These are phyloP conservation scores for Ruellia speciosa DNA, from an alignment of 305 asterid species.

Conservation along the genomic window DNA sequence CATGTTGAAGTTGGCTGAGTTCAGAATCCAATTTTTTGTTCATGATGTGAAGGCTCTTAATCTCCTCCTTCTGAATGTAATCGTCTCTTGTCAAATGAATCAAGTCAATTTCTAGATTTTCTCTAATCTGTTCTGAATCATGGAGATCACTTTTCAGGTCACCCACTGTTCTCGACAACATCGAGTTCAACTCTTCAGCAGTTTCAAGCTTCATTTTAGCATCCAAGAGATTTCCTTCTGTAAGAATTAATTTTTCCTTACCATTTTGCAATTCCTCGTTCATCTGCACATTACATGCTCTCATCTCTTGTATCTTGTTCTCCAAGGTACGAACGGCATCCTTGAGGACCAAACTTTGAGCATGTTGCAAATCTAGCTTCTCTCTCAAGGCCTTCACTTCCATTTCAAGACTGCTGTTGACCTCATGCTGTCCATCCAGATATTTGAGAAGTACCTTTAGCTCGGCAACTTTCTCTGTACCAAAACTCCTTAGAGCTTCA, in stretches of 20 bases:
- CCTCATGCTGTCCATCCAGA: conserved; percentile 40
- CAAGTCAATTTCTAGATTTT: conserved; percentile 42
- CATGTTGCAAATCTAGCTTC: conserved; percentile 47
- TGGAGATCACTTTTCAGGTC: conserved; percentile 42
- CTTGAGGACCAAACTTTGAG: conserved; percentile 45
- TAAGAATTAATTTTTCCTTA: conserved; percentile 31
- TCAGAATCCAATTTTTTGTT: conserved; percentile 49
- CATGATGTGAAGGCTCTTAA: conserved; percentile 38
- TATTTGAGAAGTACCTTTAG: conserved; percentile 42
- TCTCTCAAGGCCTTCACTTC: conserved; percentile 39
- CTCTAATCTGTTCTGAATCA: conserved; percentile 32
- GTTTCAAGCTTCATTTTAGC: conserved; percentile 50
- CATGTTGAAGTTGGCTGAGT: conserved; percentile 43
- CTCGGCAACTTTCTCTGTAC: conserved; percentile 42
- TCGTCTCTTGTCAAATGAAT: conserved; percentile 42
- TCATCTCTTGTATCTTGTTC: conserved; percentile 40
- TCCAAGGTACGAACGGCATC: conserved; percentile 53
- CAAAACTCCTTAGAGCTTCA: conserved; percentile 35
- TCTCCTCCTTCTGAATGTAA: conserved; percentile 43
- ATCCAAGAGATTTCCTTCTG: conserved; percentile 50
- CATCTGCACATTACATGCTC: conserved; percentile 37
- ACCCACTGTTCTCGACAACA: conserved; percentile 33
- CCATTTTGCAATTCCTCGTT: conserved; percentile 33
- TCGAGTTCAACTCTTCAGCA: conserved; percentile 43
- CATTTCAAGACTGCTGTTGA: conserved; percentile 34